Conservation (phyloP, 2,329 filamentous ascomycete genomes). For the Cladosporium sphaerospermum region DNA sequence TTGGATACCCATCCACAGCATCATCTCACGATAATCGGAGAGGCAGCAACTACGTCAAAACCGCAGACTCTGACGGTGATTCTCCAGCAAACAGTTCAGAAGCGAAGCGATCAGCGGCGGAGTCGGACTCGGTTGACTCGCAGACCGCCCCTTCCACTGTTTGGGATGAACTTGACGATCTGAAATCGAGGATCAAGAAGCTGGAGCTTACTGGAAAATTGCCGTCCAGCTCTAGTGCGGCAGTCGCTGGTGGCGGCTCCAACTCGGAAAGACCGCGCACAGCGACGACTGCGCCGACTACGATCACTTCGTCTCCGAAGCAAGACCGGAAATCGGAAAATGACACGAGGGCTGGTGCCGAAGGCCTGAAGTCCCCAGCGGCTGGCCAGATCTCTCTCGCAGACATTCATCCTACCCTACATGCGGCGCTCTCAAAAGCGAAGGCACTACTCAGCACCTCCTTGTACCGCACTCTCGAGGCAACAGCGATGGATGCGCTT, state of each 20-base stretch:
- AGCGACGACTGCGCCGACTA: conserved; percentile 85
- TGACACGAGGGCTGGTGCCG: conserved; percentile 21
- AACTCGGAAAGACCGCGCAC: conserved; percentile 72
- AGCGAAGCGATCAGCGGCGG: conserved; percentile 44
- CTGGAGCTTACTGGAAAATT: conserved; percentile 86
- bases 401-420: conserved; percentile 69
- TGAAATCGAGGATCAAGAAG: conserved; percentile 87
- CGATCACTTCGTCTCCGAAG: conserved; percentile 83
- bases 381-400: conserved; percentile 27
- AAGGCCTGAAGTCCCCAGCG: background rate
- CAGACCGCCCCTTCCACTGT: conserved; percentile 87
- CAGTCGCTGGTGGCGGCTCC: conserved; percentile 56
- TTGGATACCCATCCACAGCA: conserved; percentile 11
- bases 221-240: conserved; percentile 73
- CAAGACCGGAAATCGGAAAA: conserved; percentile 50
- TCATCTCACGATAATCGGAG: background rate
- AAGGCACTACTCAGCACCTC: conserved; percentile 63
- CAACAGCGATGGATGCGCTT: conserved; percentile 74
- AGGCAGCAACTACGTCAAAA: background rate
- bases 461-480: conserved; percentile 73
- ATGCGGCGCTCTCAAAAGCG: conserved; percentile 73
- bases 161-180: conserved; percentile 94
- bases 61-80: conserved; percentile 18
- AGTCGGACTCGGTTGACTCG: conserved; percentile 74
- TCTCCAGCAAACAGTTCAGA: conserved; percentile 37